Conservation (phyloP, 2,329 filamentous ascomycete genomes). For the Cladosporium velox region DNA sequence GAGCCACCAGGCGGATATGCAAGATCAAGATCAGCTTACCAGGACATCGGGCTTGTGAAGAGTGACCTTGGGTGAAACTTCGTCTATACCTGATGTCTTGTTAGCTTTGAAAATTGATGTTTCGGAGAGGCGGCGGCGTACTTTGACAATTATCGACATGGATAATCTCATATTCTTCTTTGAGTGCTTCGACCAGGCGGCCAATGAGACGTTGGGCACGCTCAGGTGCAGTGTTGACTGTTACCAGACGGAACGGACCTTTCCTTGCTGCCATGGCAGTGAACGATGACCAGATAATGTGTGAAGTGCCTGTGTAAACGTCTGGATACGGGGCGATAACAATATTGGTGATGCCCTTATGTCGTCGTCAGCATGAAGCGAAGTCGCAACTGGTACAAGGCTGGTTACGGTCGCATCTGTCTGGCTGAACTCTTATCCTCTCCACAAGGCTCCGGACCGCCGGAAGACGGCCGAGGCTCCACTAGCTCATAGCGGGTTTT, state of each 20-base stretch:
- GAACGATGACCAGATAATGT: not conserved
- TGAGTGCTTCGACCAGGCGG: slow-evolving; percentile 60
- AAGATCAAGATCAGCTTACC: slow-evolving; percentile 42
- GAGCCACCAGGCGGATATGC: not conserved
- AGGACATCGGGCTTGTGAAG: slow-evolving; percentile 32
- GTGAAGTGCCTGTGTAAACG: not conserved
- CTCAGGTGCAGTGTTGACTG: slow-evolving; percentile 68
- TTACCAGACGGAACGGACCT: slow-evolving; percentile 65
- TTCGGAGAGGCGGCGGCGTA: slow-evolving; percentile 34
- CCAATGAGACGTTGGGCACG: slow-evolving; percentile 65
- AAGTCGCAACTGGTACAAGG: not conserved
- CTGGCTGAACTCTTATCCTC: not conserved
- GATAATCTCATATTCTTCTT: slow-evolving; percentile 64
- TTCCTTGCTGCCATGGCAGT: slow-evolving; percentile 4
- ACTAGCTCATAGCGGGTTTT: not conserved
- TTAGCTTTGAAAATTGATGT: not conserved
- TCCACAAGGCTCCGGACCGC: not conserved
- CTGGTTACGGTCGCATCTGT: not conserved
- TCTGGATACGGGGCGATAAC: not conserved
- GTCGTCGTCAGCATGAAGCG: not conserved
- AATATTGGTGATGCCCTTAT: not conserved
- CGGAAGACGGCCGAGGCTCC: not conserved
- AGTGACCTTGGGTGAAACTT: not conserved
- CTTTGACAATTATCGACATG: slow-evolving; percentile 64
- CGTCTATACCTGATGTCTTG: not conserved